Percentiles rank a stretch among this genome's conserved stretches.
phyloP scores from a whole-genome alignment of 1,284 basidiomycete genomes.

The Cryptococcus hybrid region DNA sequence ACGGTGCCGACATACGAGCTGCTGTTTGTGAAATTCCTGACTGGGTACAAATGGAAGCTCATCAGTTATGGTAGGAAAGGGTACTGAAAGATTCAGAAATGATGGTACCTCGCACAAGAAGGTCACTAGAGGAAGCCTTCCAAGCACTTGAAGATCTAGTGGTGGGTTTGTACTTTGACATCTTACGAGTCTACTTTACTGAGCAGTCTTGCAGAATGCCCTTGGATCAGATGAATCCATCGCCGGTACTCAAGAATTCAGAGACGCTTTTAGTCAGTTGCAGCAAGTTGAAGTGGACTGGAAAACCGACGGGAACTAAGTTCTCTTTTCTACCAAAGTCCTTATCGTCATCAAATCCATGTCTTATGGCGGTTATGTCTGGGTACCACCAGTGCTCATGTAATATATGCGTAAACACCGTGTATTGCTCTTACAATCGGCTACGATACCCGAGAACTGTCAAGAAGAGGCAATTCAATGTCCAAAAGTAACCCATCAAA shows the following conservation, averaged over 20 bases:
- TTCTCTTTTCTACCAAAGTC: no score
- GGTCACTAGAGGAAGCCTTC: slow-evolving; percentile 61
- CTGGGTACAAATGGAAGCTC: background rate
- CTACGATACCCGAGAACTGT: no score
- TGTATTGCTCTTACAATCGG: no score
- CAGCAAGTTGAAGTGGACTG: slow-evolving; percentile 26
- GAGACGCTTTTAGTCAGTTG: slow-evolving; percentile 22
- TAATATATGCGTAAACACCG: no score
- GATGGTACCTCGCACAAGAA: slow-evolving; percentile 70
- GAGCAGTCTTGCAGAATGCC: slow-evolving; percentile 12
- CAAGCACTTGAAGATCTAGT: slow-evolving; percentile 66
- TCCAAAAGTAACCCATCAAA: no score
- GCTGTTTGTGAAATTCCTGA: slow-evolving; percentile 56
- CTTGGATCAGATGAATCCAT: slow-evolving; percentile 22
- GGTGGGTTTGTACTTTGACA: slow-evolving; percentile 56
- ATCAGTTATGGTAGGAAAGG: slow-evolving; percentile 56
- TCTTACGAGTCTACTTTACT: background rate
- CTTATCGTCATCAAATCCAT: no score
- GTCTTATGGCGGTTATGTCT: no score
- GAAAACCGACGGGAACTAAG: slow-evolving; percentile 15
- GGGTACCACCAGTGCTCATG: no score
- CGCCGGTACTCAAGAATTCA: slow-evolving; percentile 22
- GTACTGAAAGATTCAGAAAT: slow-evolving; percentile 74
- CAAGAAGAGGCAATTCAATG: no score
- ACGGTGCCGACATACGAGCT: slow-evolving; percentile 78